Evolutionary conservation across 2,329 filamentous ascomycete genomes (phyloP).

Genomic region (Chalaropsis thielavioides): DNA sequence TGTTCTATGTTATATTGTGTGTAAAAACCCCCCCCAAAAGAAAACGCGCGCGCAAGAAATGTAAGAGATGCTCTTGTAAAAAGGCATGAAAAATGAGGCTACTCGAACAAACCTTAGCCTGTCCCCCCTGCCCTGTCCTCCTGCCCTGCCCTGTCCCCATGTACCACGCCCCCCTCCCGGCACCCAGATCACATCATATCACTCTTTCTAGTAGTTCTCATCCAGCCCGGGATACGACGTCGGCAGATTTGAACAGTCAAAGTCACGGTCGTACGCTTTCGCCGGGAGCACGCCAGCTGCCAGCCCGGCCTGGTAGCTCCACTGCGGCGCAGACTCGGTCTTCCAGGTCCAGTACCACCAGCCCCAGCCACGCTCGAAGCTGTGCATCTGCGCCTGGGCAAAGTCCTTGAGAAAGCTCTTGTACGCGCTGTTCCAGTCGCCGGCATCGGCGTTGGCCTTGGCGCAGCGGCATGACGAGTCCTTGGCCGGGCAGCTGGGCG

Average conservation of each 20-base stretch:
- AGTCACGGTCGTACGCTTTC: conserved; percentile 56
- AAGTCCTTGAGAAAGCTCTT: conserved; percentile 79
- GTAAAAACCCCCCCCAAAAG: too few relatives aligned
- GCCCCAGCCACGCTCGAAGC: conserved; percentile 83
- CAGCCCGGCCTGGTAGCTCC: conserved; percentile 78
- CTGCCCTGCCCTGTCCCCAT: not conserved
- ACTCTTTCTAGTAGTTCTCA: conserved; percentile 30
- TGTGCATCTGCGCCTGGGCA: conserved; percentile 89
- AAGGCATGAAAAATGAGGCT: too few relatives aligned
- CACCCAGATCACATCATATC: too few relatives aligned
- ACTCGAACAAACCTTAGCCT: too few relatives aligned
- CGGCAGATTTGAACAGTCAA: conserved; percentile 48
- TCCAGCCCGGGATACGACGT: conserved; percentile 39
- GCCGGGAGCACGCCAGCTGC: conserved; percentile 64
- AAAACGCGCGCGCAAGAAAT: too few relatives aligned
- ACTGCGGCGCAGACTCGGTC: conserved; percentile 72
- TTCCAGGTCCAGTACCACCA: conserved; percentile 99
- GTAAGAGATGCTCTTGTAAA: too few relatives aligned
- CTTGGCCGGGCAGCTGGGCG: conserved; percentile 58
- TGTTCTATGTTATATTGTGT: too few relatives aligned
- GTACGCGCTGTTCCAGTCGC: conserved; percentile 55
- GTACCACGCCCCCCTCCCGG: not conserved
- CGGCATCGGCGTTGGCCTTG: conserved; percentile 58
- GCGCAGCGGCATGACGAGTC: conserved; percentile 56
- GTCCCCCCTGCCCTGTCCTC: too few relatives aligned